phyloP scores from a whole-genome alignment of 306 rosid species.

The Benincasa hispida region DNA sequence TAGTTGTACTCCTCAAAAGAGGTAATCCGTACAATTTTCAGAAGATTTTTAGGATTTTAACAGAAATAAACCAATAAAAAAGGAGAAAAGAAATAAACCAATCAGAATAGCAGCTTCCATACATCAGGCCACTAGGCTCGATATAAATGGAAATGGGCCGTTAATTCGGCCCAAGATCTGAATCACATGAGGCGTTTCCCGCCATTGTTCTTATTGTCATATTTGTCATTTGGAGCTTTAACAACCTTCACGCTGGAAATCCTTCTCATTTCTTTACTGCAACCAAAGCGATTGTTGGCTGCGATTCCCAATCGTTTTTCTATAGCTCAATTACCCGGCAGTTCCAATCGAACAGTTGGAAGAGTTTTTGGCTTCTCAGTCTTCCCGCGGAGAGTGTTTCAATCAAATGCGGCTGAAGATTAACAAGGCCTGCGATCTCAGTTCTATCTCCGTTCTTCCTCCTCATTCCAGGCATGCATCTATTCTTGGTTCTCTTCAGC shows the following conservation, averaged over 20 bases:
- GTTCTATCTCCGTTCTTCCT: constrained; percentile 85
- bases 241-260: not conserved
- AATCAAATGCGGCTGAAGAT: constrained; percentile 52
- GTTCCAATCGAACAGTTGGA: not conserved
- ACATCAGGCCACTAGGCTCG: not conserved
- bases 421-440: constrained; percentile 80
- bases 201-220: not conserved
- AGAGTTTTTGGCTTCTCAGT: not conserved
- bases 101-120: too few relatives aligned
- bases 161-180: not conserved
- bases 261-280: not conserved
- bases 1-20: too few relatives aligned
- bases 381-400: not conserved
- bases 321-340: not conserved
- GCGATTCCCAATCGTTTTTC: not conserved
- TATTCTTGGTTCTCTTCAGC: not conserved
- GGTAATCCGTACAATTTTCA: too few relatives aligned
- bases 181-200: not conserved
- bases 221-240: not conserved
- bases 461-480: constrained; percentile 42
- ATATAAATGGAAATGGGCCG: not conserved
- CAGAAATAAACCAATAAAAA: too few relatives aligned
- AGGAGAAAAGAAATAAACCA: too few relatives aligned
- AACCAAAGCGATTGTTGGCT: not conserved
- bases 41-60: too few relatives aligned